A percentile compares a stretch with the other conserved stretches of the same genome.
These are phyloP conservation scores for Yamadazyma diddensiae DNA, from an alignment of 1,139 yeast species.

Conservation along the genomic window DNA sequence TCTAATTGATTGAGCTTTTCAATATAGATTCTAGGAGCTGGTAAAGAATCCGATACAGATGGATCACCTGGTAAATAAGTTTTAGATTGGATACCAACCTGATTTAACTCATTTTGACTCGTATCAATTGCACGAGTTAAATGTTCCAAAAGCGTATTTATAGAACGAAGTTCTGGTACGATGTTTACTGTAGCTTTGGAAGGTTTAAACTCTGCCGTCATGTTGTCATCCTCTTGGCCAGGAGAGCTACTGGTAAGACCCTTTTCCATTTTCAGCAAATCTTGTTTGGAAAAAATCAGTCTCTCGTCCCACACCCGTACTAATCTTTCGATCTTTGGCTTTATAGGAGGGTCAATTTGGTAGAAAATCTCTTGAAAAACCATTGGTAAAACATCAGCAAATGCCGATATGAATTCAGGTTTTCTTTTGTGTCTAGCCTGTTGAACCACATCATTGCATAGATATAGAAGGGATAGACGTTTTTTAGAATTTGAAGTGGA, in stretches of 20 bases:
- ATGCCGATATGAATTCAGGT: conserved; percentile 57
- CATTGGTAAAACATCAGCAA: conserved; percentile 45
- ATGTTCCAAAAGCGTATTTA: conserved; percentile 32
- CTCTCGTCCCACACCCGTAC: conserved; percentile 77
- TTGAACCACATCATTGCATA: conserved; percentile 84
- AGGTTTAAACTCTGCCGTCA: not conserved
- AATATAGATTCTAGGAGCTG: conserved; percentile 50
- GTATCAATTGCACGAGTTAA: conserved; percentile 28
- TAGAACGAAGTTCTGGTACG: conserved; percentile 38
- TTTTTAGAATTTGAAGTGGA: conserved; percentile 20
- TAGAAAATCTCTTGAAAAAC: conserved; percentile 33
- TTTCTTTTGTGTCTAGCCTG: conserved; percentile 68
- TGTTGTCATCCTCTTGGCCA: not conserved
- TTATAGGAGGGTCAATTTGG: conserved; percentile 35
- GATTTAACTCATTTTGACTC: conserved; percentile 38
- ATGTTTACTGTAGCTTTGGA: conserved; percentile 12
- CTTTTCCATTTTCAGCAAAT: conserved; percentile 41
- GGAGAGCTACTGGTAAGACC: conserved; percentile 21
- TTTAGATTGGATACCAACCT: conserved; percentile 43
- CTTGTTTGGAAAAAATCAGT: conserved; percentile 45
- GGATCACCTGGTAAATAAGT: conserved; percentile 42
- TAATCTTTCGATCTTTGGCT: conserved; percentile 60
- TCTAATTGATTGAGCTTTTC: conserved; percentile 45
- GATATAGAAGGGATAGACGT: conserved; percentile 60
- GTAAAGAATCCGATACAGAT: conserved; percentile 43